Conservation (phyloP, 345 rosid genomes). For the Pistacia vera region DNA sequence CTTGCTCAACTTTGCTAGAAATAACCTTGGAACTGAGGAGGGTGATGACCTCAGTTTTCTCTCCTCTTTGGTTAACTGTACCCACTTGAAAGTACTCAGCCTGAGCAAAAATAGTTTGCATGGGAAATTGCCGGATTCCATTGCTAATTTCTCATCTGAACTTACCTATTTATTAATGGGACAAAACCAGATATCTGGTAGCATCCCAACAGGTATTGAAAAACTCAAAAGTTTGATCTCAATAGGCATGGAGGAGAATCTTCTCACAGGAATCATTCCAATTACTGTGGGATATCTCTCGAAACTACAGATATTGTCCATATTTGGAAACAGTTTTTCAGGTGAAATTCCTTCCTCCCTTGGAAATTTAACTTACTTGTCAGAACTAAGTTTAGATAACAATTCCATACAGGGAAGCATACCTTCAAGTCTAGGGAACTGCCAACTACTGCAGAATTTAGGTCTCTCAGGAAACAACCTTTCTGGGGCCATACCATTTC, state of each 20-base stretch:
- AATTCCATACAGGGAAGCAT: slow-evolving; percentile 41
- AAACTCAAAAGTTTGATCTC: slow-evolving; percentile 14
- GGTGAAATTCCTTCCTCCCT: slow-evolving; percentile 48
- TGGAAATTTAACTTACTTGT: slow-evolving; percentile 40
- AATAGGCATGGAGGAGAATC: slow-evolving; percentile 26
- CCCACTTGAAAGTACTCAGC: slow-evolving; percentile 25
- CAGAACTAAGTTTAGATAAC: slow-evolving; percentile 16
- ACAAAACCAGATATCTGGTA: slow-evolving; percentile 27
- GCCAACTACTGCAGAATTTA: slow-evolving; percentile 27
- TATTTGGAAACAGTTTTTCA: slow-evolving; percentile 28
- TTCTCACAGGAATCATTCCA: slow-evolving; percentile 29
- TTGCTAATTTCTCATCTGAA: slow-evolving; percentile 27
- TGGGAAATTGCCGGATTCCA: slow-evolving; percentile 22
- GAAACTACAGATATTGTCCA: slow-evolving; percentile 27
- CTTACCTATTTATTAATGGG: slow-evolving; percentile 22
- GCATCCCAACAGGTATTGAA: slow-evolving; percentile 9
- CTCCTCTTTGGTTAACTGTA: slow-evolving; percentile 29
- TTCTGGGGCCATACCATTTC: slow-evolving; percentile 21
- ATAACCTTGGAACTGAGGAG: slow-evolving; percentile 21
- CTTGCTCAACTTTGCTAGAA: slow-evolving; percentile 21
- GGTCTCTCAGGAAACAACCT: slow-evolving; percentile 9
- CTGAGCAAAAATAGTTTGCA: slow-evolving; percentile 22
- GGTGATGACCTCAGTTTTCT: slow-evolving; percentile 34
- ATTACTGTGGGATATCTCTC: slow-evolving; percentile 20
- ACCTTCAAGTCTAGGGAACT: slow-evolving; percentile 36